Evolutionary conservation across 2,329 filamentous ascomycete genomes (phyloP), one percentile per base, ranked within the genome.

Genomic region (Thelonectria rubi): DNA sequence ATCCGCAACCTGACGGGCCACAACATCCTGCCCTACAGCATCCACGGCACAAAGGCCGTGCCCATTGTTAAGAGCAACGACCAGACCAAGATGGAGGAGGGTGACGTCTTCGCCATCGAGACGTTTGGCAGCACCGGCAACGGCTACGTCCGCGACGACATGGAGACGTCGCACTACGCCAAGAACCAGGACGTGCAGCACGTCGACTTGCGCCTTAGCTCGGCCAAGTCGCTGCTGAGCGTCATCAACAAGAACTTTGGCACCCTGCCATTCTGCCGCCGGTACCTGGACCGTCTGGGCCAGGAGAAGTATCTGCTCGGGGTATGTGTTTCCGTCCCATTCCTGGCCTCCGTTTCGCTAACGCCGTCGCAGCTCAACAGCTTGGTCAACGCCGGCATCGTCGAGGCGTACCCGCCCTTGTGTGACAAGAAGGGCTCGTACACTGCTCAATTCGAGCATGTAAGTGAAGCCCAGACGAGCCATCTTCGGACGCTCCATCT

Each of bases 231-330:
- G 58, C 82, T 98, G 58, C 83, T 97, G 69, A 95, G 86, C 72
- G 90, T 93, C 32, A 97, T 98, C 77, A 95, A 92, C 80, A 97
- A 97, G 84, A 97, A 97, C 79, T 98, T 97, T 76, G 92, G 93
- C 67, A 97, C 93, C 1, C 79, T 98, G 69, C 93, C 93, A 2
- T 98, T 93, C 78, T 97, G 93, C 78, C 86, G 94, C 65, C 88
- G 94, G 69, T 97, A 97, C 76, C 83, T 98, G 62, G 94, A 97
- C 79, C 90, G 94, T 56, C 79, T 97, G n/a, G 94, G 94, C 24
- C 92, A 96, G 76, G 93, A 97, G 64, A 97, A 97, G 78, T 97
- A 98, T 75, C 85, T 97, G 39, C 84, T 97, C 8, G 94, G 94
- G 47, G 91, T 94, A 81, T 77, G 88, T 67, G n/a, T n/a, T n/a